Conservation (phyloP, 805 yeast genomes). For the Candida fluviatilis region DNA sequence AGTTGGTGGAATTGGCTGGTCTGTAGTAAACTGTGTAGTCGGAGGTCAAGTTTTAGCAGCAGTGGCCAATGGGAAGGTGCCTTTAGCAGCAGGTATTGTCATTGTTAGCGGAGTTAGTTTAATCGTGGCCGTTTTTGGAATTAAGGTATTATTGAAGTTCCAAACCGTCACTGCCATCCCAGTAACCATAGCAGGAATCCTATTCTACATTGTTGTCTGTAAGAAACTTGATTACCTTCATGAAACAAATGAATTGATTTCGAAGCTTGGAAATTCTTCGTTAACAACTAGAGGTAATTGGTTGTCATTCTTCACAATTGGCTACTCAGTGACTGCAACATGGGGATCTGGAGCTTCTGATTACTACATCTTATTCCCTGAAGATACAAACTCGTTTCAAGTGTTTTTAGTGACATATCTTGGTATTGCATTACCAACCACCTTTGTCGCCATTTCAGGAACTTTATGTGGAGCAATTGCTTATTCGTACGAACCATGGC, state of each 20-base stretch:
- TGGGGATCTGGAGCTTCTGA: constrained; percentile 36
- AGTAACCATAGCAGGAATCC: constrained; percentile 22
- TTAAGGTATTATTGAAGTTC: constrained; percentile 24
- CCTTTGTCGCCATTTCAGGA: constrained; percentile 31
- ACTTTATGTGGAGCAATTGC: constrained; percentile 30
- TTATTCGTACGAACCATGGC: constrained; percentile 28
- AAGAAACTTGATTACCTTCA: constrained; percentile 16
- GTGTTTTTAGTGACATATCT: constrained; percentile 25
- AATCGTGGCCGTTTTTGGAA: constrained; percentile 30
- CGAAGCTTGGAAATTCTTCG: constrained; percentile 9
- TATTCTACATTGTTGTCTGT: constrained; percentile 30
- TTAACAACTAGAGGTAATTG: constrained; percentile 26
- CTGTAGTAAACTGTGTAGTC: constrained; percentile 34
- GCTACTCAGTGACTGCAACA: constrained; percentile 32
- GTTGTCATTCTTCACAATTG: constrained; percentile 32
- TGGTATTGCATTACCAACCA: constrained; percentile 27
- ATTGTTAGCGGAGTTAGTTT: constrained; percentile 23
- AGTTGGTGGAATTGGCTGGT: constrained; percentile 35
- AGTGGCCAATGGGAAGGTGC: constrained; percentile 17
- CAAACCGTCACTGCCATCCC: constrained; percentile 28
- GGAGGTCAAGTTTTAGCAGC: constrained; percentile 33
- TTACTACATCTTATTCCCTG: constrained; percentile 30
- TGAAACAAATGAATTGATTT: constrained; percentile 18
- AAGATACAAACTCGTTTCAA: constrained; percentile 20
- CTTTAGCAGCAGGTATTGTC: constrained; percentile 28